Conservation (phyloP, 129 eudicot genomes). For the Lactuca sativa region DNA sequence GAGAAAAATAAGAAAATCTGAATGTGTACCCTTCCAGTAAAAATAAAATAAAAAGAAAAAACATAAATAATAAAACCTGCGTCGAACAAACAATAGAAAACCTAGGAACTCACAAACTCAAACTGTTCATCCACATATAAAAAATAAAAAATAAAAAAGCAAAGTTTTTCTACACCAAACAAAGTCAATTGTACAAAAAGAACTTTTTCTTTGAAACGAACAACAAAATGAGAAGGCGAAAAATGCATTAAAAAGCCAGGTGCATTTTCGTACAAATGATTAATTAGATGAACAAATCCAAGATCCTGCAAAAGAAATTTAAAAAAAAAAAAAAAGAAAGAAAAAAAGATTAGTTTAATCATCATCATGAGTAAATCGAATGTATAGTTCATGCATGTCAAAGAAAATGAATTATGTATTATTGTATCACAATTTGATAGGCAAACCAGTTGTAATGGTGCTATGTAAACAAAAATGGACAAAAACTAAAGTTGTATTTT, state of each 20-base stretch:
- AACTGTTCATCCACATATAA: constrained; percentile 25
- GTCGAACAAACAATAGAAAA: background rate
- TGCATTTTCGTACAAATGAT: constrained; percentile 21
- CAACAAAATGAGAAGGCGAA: constrained; percentile 17
- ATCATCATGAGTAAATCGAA: background rate
- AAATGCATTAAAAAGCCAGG: constrained; percentile 1
- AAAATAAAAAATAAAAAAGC: too few relatives aligned
- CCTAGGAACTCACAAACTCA: constrained; percentile 28
- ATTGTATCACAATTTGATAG: too few relatives aligned
- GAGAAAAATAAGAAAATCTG: background rate
- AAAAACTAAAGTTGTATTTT: too few relatives aligned
- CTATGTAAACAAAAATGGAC: too few relatives aligned
- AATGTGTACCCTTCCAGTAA: background rate
- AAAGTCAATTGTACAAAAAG: constrained; percentile 17
- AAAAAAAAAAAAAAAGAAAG: constrained; percentile 8
- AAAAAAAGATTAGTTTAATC: constrained; percentile 17
- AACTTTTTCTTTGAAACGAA: background rate
- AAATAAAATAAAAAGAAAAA: background rate
- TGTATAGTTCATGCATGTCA: too few relatives aligned
- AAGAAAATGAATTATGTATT: too few relatives aligned
- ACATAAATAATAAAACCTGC: background rate
- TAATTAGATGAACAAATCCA: constrained; percentile 24
- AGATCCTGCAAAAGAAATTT: constrained; percentile 35
- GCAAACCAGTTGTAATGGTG: too few relatives aligned
- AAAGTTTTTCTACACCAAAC: constrained; percentile 15